Evolutionary conservation across 1,284 basidiomycete species (phyloP).

Genomic region (Pseudomicrostroma phylloplanum): DNA sequence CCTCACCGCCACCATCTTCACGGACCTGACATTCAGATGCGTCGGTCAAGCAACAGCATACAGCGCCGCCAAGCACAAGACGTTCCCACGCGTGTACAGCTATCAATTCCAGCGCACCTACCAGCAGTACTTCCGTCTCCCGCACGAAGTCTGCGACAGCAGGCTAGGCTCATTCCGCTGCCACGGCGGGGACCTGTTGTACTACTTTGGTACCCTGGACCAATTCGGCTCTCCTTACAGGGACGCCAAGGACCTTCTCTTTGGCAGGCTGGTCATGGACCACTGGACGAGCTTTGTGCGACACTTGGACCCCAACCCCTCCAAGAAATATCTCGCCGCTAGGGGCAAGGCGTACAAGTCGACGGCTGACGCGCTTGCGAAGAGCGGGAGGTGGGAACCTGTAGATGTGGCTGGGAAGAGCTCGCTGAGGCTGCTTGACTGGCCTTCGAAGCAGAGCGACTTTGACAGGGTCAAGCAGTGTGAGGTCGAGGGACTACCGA

Average conservation of each 20-base stretch:
- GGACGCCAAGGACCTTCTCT: conserved; percentile 12
- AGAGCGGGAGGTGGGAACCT: not conserved
- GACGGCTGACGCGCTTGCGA: not conserved
- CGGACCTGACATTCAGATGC: conserved; percentile 8
- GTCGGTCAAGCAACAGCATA: not conserved
- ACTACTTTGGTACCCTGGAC: conserved; percentile 5
- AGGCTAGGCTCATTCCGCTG: conserved; percentile 10
- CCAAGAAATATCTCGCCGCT: conserved; percentile 3
- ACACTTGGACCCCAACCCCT: conserved; percentile 9
- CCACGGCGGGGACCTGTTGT: conserved; percentile 20
- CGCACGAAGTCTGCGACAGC: not conserved
- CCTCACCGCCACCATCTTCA: conserved; percentile 6
- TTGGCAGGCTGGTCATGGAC: conserved; percentile 10
- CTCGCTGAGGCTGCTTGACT: not conserved
- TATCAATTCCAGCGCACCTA: conserved; percentile 6
- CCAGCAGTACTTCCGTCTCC: not conserved
- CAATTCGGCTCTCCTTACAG: conserved; percentile 7
- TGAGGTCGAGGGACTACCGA: not conserved
- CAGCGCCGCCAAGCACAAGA: not conserved
- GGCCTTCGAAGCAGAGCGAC: not conserved
- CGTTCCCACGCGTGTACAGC: not conserved
- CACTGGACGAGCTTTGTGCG: conserved; percentile 12
- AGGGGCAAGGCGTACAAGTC: conserved; percentile 5
- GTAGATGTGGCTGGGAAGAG: not conserved
- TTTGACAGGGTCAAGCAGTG: not conserved